Evolutionary conservation across 352 stramenopile genomes (phyloP), one percentile per base, ranked within the genome.

Genomic region (Phytophthora citricola): DNA sequence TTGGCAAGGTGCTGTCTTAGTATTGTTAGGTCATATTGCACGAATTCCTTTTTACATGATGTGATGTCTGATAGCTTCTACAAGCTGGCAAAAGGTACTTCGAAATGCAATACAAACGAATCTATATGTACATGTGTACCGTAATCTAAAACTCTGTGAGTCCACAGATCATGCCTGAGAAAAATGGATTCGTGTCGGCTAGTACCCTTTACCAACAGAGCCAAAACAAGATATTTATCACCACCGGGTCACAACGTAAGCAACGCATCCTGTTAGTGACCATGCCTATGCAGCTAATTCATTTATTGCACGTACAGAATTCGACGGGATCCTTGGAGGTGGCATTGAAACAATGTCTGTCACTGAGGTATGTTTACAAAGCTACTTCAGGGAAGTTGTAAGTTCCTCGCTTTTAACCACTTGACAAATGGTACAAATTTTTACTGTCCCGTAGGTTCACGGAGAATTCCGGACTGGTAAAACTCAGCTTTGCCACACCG

Each of bases 401-500:
- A 40, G 7, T 20, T 55, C 40, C 22, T 49, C 41, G 17, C 31
- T 47, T 52, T 34, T n/a, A 44, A 8, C 36, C 51, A 7, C 40
- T 41, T 17, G 4, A n/a, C 20, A 36, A 40, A 12, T 2, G 9
- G 22, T 7, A 4, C 1, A 36, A 29, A 12, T 2, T 3, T 3
- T 6, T 7, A 4, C 1, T 26, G n/a, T n/a, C 22, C 1, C 51
- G 9, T 27, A 97, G 89, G 78, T 97, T 55, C 93, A 95, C 52
- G 92, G 94, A 15, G 94, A 98, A 63, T 98, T 98, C 64, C 79
- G 95, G 15, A 98, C 95, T 15, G 95, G 95, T 20, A 98, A 98
- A 70, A 98, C 95, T 1, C 95, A 98, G 63, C 75, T 98, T 15
- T 95, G 89, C 39, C 94, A 98, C 69, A 98, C 95, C 38, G 85